A percentile compares a stretch with the other conserved stretches of the same genome.
phyloP scores from a whole-genome alignment of 2,329 filamentous ascomycete species.

The Fusarium sp. region DNA sequence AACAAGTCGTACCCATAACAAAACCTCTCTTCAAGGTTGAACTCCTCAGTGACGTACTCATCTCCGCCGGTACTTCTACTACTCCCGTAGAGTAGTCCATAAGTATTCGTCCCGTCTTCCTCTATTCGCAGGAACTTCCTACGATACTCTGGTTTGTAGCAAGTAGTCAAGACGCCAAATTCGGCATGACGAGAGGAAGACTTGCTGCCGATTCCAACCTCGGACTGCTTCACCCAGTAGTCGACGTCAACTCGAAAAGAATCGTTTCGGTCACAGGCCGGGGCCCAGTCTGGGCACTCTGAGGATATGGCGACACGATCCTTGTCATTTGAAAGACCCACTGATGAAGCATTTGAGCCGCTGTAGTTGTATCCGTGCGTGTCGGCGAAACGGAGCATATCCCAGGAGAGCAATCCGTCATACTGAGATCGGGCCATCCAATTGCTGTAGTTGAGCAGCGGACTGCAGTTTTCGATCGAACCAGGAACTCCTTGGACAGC shows the following conservation, averaged over 20 bases:
- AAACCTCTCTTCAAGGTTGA: neutral
- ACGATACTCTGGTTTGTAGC: neutral
- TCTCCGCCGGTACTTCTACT: neutral
- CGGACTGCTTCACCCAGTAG: neutral
- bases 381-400: neutral
- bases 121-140: neutral
- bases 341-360: neutral
- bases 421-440: neutral
- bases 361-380: neutral
- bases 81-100: neutral
- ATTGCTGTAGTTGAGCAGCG: neutral
- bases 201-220: neutral
- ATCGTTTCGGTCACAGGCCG: neutral
- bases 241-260: neutral
- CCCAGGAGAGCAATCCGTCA: neutral
- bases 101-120: neutral
- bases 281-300: neutral
- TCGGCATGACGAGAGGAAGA: neutral
- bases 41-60: neutral
- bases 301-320: neutral
- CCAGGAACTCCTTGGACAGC: neutral
- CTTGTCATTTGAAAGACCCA: neutral
- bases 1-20: neutral
- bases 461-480: neutral
- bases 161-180: neutral